A percentile compares a stretch with the other conserved stretches of the same genome.
Conservation (phyloP, 176 grass and related monocot genomes). For the Aegilops tauschii region DNA sequence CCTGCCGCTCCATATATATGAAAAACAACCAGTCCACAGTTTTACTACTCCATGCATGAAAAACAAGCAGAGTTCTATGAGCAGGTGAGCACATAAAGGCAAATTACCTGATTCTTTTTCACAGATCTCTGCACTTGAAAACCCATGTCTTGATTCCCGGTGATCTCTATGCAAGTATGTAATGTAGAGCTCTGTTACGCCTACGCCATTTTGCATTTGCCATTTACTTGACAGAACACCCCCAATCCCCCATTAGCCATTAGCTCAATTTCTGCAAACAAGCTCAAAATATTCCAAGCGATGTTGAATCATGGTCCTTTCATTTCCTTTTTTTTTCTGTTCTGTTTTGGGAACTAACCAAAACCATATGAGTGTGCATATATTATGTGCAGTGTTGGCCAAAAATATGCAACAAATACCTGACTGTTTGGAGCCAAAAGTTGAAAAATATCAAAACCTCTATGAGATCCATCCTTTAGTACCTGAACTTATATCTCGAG, state of each 20-base stretch:
- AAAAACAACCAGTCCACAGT: no score
- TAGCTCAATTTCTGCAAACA: background rate
- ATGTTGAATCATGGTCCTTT: background rate
- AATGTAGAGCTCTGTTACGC: background rate
- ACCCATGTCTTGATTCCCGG: no score
- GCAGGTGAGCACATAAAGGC: no score
- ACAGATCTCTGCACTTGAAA: no score
- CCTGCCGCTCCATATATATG: no score
- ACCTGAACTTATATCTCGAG: background rate
- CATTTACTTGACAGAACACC: background rate
- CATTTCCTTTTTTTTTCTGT: background rate
- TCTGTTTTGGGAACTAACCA: background rate
- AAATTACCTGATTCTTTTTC: no score
- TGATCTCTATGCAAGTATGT: background rate
- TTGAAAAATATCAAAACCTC: background rate
- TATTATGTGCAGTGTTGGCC: background rate
- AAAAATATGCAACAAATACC: background rate
- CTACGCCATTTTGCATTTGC: background rate
- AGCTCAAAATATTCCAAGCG: background rate
- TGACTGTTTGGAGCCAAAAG: background rate
- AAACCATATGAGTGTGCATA: no score
- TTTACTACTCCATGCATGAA: no score
- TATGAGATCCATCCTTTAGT: background rate
- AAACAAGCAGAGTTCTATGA: no score
- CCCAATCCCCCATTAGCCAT: background rate